These are phyloP conservation scores for Gastrodia elata DNA, from an alignment of 106 monocot genomes.

Conservation along the genomic window DNA sequence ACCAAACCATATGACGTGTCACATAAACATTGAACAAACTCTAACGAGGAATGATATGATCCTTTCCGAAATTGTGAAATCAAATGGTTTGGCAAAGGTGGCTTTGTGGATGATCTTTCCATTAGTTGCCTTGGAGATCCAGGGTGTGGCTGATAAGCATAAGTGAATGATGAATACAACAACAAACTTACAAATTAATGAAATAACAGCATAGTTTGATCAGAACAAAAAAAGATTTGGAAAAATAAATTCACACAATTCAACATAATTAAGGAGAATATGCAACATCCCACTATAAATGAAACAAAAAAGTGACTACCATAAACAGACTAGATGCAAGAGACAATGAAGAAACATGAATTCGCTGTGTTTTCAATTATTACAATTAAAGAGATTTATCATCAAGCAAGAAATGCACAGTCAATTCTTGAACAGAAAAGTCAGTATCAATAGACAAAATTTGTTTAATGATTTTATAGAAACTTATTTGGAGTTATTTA, in stretches of 20 bases:
- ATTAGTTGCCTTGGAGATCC: slow-evolving; percentile 59
- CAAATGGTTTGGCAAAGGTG: slow-evolving; percentile 75
- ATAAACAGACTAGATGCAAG: not conserved
- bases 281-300: not conserved
- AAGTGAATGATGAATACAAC: slow-evolving; percentile 5
- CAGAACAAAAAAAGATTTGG: not conserved
- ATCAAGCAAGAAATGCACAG: not conserved
- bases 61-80: slow-evolving; percentile 79
- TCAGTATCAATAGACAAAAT: not conserved
- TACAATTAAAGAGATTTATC: not conserved
- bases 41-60: slow-evolving; percentile 84
- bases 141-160: slow-evolving; percentile 47
- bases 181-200: not conserved
- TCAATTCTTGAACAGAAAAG: not conserved
- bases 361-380: not conserved
- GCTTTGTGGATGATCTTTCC: slow-evolving; percentile 65
- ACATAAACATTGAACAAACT: slow-evolving; percentile 92
- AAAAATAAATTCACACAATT: not conserved
- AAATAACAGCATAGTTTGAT: not conserved
- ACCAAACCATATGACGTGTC: slow-evolving; percentile 96
- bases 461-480: not conserved
- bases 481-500: not conserved
- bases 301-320: not conserved
- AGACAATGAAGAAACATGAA: not conserved
- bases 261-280: not conserved